These are phyloP conservation scores for Kwoniella newhampshirensis DNA, from an alignment of 768 basidiomycete species.

Conservation along the genomic window DNA sequence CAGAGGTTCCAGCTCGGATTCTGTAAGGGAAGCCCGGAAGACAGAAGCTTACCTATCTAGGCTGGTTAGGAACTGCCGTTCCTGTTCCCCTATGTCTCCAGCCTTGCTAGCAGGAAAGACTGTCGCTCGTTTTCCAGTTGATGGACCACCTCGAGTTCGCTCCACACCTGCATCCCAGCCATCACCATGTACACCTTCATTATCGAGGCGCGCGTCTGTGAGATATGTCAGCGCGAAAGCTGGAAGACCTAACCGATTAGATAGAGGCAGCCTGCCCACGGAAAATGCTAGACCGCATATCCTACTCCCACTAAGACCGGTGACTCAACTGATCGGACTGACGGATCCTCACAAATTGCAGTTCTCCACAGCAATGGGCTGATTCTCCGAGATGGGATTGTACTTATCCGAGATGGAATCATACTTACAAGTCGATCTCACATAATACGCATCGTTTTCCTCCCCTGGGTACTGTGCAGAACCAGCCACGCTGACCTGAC, in stretches of 20 bases:
- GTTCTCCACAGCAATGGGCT: too few relatives aligned
- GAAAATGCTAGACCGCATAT: too few relatives aligned
- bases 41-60: slow-evolving; percentile 74
- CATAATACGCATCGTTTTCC: slow-evolving; percentile 53
- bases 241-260: too few relatives aligned
- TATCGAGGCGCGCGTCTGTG: slow-evolving; percentile 75
- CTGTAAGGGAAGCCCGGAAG: neutral
- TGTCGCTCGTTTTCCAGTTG: slow-evolving; percentile 51
- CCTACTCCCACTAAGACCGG: too few relatives aligned
- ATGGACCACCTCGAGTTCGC: slow-evolving; percentile 69
- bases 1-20: neutral
- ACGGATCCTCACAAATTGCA: too few relatives aligned
- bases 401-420: too few relatives aligned
- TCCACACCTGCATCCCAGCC: slow-evolving; percentile 93
- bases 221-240: slow-evolving; percentile 2
- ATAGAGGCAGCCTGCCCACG: too few relatives aligned
- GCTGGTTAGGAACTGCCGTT: slow-evolving; percentile 67
- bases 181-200: slow-evolving; percentile 87
- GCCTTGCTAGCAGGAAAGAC: slow-evolving; percentile 52
- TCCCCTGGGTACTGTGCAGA: slow-evolving; percentile 49
- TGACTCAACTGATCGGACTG: too few relatives aligned
- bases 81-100: slow-evolving; percentile 68
- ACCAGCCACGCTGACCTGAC: slow-evolving; percentile 31
- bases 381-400: too few relatives aligned
- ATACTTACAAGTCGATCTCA: slow-evolving; percentile 53